These are phyloP conservation scores for Colletotrichum eleusines DNA, from an alignment of 2,329 filamentous ascomycete species.

Conservation along the genomic window DNA sequence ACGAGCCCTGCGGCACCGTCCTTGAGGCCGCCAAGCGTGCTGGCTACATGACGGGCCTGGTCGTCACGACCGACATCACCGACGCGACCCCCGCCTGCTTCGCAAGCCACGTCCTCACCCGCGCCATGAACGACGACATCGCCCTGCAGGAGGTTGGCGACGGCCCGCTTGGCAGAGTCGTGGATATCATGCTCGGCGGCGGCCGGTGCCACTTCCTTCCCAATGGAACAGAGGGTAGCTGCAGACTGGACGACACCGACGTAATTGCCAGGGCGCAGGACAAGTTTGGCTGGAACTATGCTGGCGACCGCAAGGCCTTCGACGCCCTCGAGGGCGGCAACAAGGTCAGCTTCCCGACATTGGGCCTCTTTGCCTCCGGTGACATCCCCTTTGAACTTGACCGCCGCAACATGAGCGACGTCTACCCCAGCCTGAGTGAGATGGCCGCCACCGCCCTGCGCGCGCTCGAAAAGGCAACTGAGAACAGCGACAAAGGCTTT, in stretches of 20 bases:
- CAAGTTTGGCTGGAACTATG: constrained; percentile 83
- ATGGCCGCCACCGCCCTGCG: constrained; percentile 88
- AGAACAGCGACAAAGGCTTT: constrained; percentile 89
- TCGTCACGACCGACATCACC: constrained; percentile 94
- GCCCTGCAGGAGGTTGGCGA: constrained; percentile 92
- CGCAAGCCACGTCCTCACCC: constrained; percentile 84
- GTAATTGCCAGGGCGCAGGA: constrained; percentile 79
- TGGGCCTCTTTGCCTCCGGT: constrained; percentile 84
- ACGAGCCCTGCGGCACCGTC: constrained; percentile 88
- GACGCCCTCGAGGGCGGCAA: constrained; percentile 77
- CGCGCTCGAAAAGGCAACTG: constrained; percentile 83
- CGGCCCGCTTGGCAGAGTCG: constrained; percentile 85
- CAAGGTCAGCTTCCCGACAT: constrained; percentile 79
- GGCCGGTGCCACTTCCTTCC: constrained; percentile 93
- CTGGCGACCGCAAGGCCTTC: constrained; percentile 79
- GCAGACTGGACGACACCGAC: constrained; percentile 82
- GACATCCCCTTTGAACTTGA: constrained; percentile 97
- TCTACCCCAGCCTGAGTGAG: constrained; percentile 90
- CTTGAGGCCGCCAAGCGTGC: constrained; percentile 93
- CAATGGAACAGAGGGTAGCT: constrained; percentile 84
- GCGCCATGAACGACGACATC: constrained; percentile 88
- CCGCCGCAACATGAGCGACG: constrained; percentile 79
- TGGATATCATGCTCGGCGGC: constrained; percentile 93
- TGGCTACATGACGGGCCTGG: constrained; percentile 92
- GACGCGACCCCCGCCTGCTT: constrained; percentile 98